Percentiles rank a stretch among this genome's conserved stretches.
Conservation (phyloP, 2,329 filamentous ascomycete genomes). For the Exophiala spinifera region DNA sequence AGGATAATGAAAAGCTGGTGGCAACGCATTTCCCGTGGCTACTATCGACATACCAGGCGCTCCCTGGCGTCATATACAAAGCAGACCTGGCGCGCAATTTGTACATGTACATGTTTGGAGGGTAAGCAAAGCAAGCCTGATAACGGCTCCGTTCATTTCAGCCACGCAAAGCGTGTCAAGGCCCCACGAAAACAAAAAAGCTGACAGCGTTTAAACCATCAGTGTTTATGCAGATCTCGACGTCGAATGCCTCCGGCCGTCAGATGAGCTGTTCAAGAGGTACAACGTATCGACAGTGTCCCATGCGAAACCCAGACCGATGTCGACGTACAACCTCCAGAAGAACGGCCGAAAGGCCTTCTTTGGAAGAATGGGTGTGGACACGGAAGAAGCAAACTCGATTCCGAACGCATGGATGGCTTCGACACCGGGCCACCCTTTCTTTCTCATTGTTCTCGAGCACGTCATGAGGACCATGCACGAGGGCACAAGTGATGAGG, state of each 20-base stretch:
- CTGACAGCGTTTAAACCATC: too few species aligned
- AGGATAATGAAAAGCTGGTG: conserved; percentile 37
- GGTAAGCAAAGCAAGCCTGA: too few species aligned
- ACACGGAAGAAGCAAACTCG: conserved; percentile 32
- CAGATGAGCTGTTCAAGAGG: conserved; percentile 28
- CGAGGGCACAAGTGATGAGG: background rate
- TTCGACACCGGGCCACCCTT: conserved; percentile 35
- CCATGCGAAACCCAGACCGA: conserved; percentile 14
- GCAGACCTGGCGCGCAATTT: conserved; percentile 35
- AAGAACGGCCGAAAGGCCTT: conserved; percentile 27
- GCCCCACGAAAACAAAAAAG: background rate
- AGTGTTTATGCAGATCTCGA: conserved; percentile 37
- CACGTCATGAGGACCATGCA: conserved; percentile 18
- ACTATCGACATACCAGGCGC: conserved; percentile 30
- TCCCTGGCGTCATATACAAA: conserved; percentile 35
- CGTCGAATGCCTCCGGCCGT: conserved; percentile 34
- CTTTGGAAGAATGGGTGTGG: conserved; percentile 36
- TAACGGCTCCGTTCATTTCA: too few species aligned
- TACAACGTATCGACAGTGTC: conserved; percentile 27
- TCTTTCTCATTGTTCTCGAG: conserved; percentile 34
- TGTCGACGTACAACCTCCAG: conserved; percentile 12
- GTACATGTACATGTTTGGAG: conserved; percentile 41
- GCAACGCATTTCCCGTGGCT: conserved; percentile 35
- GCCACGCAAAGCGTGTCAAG: too few species aligned
- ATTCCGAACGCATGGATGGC: conserved; percentile 42